phyloP scores from a whole-genome alignment of 1,284 basidiomycete species.

The Pyrrhoderma noxium region DNA sequence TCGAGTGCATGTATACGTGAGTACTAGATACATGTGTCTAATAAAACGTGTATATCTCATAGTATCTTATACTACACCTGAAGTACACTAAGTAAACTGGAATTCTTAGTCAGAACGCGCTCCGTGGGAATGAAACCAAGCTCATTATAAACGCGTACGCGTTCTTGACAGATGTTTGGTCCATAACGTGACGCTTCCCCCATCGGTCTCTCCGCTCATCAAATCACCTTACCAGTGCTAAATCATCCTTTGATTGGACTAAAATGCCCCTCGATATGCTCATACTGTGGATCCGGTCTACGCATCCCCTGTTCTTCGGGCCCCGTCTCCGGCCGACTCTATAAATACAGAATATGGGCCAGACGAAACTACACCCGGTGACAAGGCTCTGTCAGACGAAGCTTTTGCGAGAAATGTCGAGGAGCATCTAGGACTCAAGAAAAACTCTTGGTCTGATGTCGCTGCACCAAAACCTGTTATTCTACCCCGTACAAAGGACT shows the following conservation, averaged over 20 bases:
- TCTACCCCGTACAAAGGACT: constrained; percentile 25
- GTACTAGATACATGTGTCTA: too few relatives aligned
- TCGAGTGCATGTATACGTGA: too few relatives aligned
- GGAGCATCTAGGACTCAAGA: constrained; percentile 32
- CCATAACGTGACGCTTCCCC: not conserved
- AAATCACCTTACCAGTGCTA: not conserved
- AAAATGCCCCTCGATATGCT: constrained; percentile 22
- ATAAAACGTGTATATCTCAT: too few relatives aligned
- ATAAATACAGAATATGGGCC: constrained; percentile 57
- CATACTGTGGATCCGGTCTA: constrained; percentile 38
- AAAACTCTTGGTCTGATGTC: constrained; percentile 37
- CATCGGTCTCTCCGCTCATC: constrained; percentile 1
- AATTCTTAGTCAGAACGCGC: too few relatives aligned
- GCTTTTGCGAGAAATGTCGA: constrained; percentile 52
- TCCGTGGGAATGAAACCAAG: constrained; percentile 9
- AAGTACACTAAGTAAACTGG: too few relatives aligned
- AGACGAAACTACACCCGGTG: constrained; percentile 44
- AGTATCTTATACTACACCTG: too few relatives aligned
- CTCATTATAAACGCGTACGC: constrained; percentile 13
- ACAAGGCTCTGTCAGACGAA: constrained; percentile 35
- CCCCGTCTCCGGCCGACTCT: constrained; percentile 64
- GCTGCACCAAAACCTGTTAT: constrained; percentile 34
- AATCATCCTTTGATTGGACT: not conserved
- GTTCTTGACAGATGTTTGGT: constrained; percentile 16
- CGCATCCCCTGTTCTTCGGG: constrained; percentile 56